These are phyloP conservation scores for Austroboletus rostrupii DNA, from an alignment of 1,284 basidiomycete genomes.

Conservation along the genomic window DNA sequence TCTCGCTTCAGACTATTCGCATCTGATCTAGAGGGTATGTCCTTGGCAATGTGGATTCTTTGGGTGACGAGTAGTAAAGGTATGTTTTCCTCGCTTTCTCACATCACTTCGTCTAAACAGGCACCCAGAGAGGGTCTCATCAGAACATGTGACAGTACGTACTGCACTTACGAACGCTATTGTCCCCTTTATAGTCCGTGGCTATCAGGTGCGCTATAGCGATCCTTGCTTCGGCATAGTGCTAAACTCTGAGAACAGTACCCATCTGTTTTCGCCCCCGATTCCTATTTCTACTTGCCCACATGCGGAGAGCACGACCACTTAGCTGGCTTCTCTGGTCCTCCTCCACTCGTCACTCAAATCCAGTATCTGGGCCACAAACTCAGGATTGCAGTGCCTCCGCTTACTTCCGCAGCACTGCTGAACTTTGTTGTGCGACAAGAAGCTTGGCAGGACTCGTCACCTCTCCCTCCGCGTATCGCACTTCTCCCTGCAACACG, in stretches of 20 bases:
- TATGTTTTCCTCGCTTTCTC: constrained; percentile 19
- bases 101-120: constrained; percentile 14
- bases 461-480: constrained; percentile 23
- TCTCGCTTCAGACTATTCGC: constrained; percentile 1
- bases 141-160: constrained; percentile 19
- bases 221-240: neutral
- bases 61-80: constrained; percentile 53
- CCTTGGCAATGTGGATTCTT: constrained; percentile 52
- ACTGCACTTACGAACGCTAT: constrained; percentile 26
- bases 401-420: constrained; percentile 36
- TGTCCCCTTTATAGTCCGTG: constrained; percentile 32
- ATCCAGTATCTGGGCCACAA: constrained; percentile 40
- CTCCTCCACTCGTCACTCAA: constrained; percentile 26
- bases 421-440: constrained; percentile 34
- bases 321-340: constrained; percentile 26
- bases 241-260: constrained; percentile 29
- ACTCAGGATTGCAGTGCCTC: constrained; percentile 38
- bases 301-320: constrained; percentile 26
- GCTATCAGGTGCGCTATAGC: constrained; percentile 33
- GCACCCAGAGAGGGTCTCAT: constrained; percentile 18
- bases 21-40: constrained; percentile 33
- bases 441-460: constrained; percentile 34
- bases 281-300: constrained; percentile 38
- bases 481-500: constrained; percentile 32
- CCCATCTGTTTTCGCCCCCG: constrained; percentile 39